phyloP scores from a whole-genome alignment of 257 asterid genomes.

The Ilex asprella region DNA sequence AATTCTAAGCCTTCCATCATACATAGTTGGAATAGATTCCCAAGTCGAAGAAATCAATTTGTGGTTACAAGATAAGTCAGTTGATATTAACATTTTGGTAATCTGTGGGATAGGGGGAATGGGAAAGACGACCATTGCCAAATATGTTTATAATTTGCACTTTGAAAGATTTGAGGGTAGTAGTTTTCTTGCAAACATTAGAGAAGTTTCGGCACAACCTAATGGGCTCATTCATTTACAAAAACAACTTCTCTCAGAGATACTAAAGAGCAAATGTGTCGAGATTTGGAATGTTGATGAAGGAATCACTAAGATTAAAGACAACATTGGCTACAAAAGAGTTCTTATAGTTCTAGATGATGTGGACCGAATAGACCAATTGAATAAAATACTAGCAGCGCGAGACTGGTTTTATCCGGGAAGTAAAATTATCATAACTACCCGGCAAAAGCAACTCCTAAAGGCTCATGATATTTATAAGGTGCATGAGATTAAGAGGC shows the following conservation, averaged over 20 bases:
- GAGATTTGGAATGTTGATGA: slow-evolving; percentile 9
- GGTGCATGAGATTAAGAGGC: not conserved
- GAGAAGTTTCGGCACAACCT: not conserved
- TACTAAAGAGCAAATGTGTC: slow-evolving; percentile 1
- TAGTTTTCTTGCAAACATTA: slow-evolving; percentile 2
- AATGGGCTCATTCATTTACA: slow-evolving; percentile 6
- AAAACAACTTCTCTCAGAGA: slow-evolving; percentile 4
- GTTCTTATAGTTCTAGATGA: slow-evolving; percentile 17
- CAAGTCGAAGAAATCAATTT: not conserved
- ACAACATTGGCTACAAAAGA: slow-evolving; percentile 3
- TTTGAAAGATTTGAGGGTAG: slow-evolving; percentile 9
- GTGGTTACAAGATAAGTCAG: not conserved
- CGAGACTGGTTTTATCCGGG: slow-evolving; percentile 7
- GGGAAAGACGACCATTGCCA: not conserved
- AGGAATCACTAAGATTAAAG: not conserved
- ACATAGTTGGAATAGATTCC: slow-evolving; percentile 15
- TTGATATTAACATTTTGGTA: not conserved
- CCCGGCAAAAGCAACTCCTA: not conserved
- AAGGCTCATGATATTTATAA: not conserved
- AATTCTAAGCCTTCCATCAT: slow-evolving; percentile 8
- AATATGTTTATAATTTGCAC: slow-evolving; percentile 1
- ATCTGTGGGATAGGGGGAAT: not conserved
- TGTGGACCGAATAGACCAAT: slow-evolving; percentile 8
- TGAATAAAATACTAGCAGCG: slow-evolving; percentile 3
- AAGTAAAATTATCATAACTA: slow-evolving; percentile 3